These are phyloP conservation scores for Perilla frutescens DNA, from an alignment of 257 asterid genomes.

Conservation along the genomic window DNA sequence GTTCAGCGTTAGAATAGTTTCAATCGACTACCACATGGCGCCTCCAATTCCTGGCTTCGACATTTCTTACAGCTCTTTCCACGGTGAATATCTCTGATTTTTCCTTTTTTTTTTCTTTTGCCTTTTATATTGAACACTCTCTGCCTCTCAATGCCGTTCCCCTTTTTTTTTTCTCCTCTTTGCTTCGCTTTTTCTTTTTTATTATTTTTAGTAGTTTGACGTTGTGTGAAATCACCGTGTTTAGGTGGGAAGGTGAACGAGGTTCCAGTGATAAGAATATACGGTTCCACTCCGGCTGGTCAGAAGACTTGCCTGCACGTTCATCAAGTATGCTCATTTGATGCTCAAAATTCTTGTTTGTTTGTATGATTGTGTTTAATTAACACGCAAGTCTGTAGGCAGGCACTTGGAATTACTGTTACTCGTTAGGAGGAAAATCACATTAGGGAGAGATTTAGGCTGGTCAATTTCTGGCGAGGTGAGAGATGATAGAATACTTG, in stretches of 20 bases:
- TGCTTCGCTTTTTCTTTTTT: slow-evolving; percentile 1
- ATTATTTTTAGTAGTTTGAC: slow-evolving; percentile 6
- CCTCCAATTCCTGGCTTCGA: slow-evolving; percentile 74
- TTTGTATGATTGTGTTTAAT: not conserved
- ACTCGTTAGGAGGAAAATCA: not conserved
- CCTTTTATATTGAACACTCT: not conserved
- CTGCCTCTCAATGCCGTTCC: not conserved
- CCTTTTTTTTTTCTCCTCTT: not conserved
- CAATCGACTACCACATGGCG: slow-evolving; percentile 83
- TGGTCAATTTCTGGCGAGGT: not conserved
- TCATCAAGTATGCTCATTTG: slow-evolving; percentile 63
- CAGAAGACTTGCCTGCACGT: slow-evolving; percentile 96
- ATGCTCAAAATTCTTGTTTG: not conserved
- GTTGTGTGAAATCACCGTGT: slow-evolving; percentile 17
- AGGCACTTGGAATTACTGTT: not conserved
- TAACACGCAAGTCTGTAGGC: not conserved
- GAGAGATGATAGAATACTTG: not conserved
- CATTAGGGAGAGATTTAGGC: not conserved
- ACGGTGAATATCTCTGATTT: slow-evolving; percentile 47
- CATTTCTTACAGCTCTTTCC: slow-evolving; percentile 71
- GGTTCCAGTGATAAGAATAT: slow-evolving; percentile 88
- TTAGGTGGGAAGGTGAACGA: slow-evolving; percentile 92
- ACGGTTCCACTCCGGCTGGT: slow-evolving; percentile 93
- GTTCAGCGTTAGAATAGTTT: slow-evolving; percentile 82
- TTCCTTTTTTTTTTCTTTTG: not conserved